Base-by-base conservation (phyloP, 805 yeast genomes). In the Lachancea fermentati region DNA sequence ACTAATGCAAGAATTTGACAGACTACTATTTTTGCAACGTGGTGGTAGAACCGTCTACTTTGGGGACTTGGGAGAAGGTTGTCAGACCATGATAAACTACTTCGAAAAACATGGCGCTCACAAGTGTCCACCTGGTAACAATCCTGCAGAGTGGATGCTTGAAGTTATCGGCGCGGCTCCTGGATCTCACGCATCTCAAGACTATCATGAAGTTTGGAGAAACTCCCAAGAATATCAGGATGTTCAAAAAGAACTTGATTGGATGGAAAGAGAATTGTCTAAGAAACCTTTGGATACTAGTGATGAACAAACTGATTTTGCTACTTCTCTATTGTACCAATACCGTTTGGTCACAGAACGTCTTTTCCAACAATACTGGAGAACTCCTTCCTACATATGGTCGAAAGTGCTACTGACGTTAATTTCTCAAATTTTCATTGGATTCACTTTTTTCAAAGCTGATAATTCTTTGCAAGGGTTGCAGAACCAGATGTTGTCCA, bases 81-180 rank as follows among this genome's bases (percentile, higher is more conserved):
- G 76, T 51, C 55, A 59, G 32, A 69, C 76, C 3, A 68, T 82
- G 66, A 79, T 81, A 42, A 62, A 73, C 37, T 82, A 82, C 56
- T 81, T 83, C 52, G 87, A 82, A 58, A 57, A 59, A 4, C 61
- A 81, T 48, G 88, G 87, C 39, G 76, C 88, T 31, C 73, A 70
- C 18, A 66, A 67, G 41, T 83, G 89, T 65, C 88, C 89, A 15
- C 65, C 69, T 5, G 69, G 70, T 31, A 87, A 85, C 4, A 84
- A 84, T 49, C 93, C 91, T 24, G 91, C 89, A 11, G 95, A 86
- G 66, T 87, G 94, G 93, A 87, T 87, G 95, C 69, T 87, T 63
- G 83, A 83, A 47, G 84, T 80, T 47, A 82, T 81, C 52, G 88
- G 89, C 54, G 88, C 88, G 39, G 87, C 88, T 26, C 88, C 88